phyloP scores from a whole-genome alignment of 768 basidiomycete genomes.

The Suillus cothurnatus region DNA sequence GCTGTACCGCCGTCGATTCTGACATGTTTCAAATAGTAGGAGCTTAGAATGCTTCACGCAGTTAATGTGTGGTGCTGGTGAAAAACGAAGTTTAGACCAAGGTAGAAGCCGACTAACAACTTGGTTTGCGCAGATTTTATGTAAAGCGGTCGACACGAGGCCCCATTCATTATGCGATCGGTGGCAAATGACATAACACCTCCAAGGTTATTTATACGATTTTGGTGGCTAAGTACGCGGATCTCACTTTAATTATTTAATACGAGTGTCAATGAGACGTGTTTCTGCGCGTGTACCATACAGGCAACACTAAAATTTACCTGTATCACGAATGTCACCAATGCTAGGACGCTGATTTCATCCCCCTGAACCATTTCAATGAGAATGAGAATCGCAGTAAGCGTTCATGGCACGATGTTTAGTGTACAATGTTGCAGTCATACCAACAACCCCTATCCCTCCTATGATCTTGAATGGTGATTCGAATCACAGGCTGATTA shows the following conservation, averaged over 20 bases:
- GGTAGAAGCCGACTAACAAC: background rate
- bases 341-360: no score
- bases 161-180: background rate
- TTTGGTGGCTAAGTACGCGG: background rate
- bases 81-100: background rate
- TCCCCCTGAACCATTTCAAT: background rate
- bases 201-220: background rate
- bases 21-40: background rate
- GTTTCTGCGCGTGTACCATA: background rate
- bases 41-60: background rate
- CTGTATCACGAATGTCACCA: no score
- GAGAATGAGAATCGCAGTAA: background rate
- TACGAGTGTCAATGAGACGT: background rate
- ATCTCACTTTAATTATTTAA: background rate
- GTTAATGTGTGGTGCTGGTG: background rate
- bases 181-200: background rate
- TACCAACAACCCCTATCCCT: background rate
- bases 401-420: no score
- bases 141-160: background rate
- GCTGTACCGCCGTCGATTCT: background rate
- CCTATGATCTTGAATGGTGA: background rate
- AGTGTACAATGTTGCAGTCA: no score
- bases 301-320: no score
- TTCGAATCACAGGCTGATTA: background rate
- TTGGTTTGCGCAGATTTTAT: background rate